phyloP scores from a whole-genome alignment of 2,329 filamentous ascomycete genomes.

The Septoria petroselini region DNA sequence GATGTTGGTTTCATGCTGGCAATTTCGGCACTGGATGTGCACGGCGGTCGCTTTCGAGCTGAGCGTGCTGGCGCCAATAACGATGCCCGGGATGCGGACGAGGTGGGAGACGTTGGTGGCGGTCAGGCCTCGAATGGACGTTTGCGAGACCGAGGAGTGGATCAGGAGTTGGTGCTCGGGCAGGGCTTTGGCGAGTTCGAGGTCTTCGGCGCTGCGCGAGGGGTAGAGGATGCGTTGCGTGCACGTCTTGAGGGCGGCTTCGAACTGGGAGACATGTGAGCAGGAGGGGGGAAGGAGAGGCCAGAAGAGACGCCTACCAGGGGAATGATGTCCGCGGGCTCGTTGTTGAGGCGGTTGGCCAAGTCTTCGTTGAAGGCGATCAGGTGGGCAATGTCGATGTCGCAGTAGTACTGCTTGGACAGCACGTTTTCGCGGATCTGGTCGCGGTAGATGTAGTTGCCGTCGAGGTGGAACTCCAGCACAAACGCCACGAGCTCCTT shows the following conservation, averaged over 20 bases:
- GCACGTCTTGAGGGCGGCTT: slow-evolving; percentile 82
- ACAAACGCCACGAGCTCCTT: slow-evolving; percentile 84
- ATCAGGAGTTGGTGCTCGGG: slow-evolving; percentile 93
- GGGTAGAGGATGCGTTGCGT: slow-evolving; percentile 93
- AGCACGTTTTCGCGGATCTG: slow-evolving; percentile 94
- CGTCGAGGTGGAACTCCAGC: slow-evolving; percentile 89
- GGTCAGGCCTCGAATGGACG: slow-evolving; percentile 90
- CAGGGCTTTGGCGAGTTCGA: slow-evolving; percentile 44
- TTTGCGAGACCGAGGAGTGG: slow-evolving; percentile 85
- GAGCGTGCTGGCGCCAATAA: slow-evolving; percentile 94
- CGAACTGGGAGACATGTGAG: slow-evolving; percentile 63
- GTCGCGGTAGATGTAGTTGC: slow-evolving; percentile 93
- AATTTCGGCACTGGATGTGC: slow-evolving; percentile 83
- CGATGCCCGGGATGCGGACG: slow-evolving; percentile 94
- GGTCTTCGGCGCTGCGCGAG: slow-evolving; percentile 60
- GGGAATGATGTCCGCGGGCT: slow-evolving; percentile 89
- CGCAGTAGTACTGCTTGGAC: slow-evolving; percentile 90
- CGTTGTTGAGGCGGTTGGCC: slow-evolving; percentile 81
- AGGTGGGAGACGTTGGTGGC: slow-evolving; percentile 89
- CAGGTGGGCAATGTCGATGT: slow-evolving; percentile 90
- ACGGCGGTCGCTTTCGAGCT: slow-evolving; percentile 91
- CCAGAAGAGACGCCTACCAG: slow-evolving; percentile 56
- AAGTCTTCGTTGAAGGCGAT: slow-evolving; percentile 96
- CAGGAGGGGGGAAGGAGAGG: neutral
- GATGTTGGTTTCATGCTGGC: slow-evolving; percentile 67